Evolutionary conservation across 2,329 filamentous ascomycete species (phyloP).

Genomic region (Beauveria medogensis): DNA sequence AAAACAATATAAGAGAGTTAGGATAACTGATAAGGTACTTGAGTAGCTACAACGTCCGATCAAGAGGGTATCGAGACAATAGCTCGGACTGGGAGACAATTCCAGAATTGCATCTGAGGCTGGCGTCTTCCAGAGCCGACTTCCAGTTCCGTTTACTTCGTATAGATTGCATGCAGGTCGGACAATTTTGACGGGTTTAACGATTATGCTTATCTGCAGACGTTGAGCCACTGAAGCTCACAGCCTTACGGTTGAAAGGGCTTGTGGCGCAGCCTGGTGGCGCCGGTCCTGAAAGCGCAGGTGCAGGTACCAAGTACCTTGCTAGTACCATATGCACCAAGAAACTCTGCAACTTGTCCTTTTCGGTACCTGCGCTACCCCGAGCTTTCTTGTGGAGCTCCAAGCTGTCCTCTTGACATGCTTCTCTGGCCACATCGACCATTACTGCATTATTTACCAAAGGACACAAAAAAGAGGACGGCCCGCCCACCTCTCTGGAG

Average conservation of each 20-base stretch:
- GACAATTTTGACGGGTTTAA: too few species aligned
- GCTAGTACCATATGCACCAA: background rate
- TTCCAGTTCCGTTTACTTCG: too few species aligned
- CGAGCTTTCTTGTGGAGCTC: background rate
- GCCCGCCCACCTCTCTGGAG: background rate
- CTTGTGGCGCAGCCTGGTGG: background rate
- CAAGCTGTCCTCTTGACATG: constrained; percentile 1
- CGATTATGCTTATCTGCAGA: too few species aligned
- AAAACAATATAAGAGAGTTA: too few species aligned
- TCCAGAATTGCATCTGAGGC: too few species aligned
- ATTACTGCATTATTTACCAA: background rate
- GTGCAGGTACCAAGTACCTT: constrained; percentile 1
- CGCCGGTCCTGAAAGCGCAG: background rate
- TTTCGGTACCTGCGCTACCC: constrained; percentile 17
- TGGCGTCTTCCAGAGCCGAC: too few species aligned
- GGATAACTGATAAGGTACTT: too few species aligned
- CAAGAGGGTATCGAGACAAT: too few species aligned
- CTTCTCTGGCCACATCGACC: constrained; percentile 11
- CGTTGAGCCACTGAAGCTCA: background rate
- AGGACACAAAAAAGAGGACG: background rate
- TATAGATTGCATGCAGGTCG: too few species aligned
- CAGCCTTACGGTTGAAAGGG: background rate
- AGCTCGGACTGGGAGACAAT: too few species aligned
- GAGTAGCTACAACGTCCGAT: too few species aligned
- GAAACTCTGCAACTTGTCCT: constrained; percentile 27